Evolutionary conservation across 2,329 filamentous ascomycete genomes (phyloP).

Genomic region (Intubia oerlemansii): DNA sequence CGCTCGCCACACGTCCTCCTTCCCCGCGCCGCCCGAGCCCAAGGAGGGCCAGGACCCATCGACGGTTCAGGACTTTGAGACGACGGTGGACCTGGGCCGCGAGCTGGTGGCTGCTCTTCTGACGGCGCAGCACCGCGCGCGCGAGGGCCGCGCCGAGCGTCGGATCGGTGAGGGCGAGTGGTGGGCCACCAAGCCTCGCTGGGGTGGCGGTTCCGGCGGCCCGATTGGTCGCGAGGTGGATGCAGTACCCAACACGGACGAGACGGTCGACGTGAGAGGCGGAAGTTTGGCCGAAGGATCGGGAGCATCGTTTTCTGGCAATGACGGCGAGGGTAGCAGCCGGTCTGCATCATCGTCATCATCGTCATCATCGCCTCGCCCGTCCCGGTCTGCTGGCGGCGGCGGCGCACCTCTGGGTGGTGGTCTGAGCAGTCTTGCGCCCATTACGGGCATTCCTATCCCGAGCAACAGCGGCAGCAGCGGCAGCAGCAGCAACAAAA

Average conservation of each 20-base stretch:
- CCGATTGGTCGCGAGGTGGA: slow-evolving; percentile 41
- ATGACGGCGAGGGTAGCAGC: background rate
- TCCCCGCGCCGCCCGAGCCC: slow-evolving; percentile 12
- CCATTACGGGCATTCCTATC: too few species aligned
- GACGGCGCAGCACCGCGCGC: slow-evolving; percentile 40
- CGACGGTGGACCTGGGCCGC: slow-evolving; percentile 37
- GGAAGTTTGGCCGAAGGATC: too few species aligned
- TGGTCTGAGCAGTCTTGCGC: too few species aligned
- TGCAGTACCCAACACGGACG: slow-evolving; percentile 13
- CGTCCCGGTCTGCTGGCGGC: background rate
- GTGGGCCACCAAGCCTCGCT: slow-evolving; percentile 39
- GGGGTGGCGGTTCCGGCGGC: slow-evolving; percentile 41
- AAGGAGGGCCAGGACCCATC: background rate
- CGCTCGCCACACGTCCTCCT: slow-evolving; percentile 30
- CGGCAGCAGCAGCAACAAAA: slow-evolving; percentile 15
- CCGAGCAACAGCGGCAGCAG: background rate
- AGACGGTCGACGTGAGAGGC: slow-evolving; percentile 13
- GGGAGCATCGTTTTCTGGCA: too few species aligned
- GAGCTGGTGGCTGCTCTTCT: slow-evolving; percentile 38
- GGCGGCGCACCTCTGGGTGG: too few species aligned
- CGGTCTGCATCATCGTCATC: background rate
- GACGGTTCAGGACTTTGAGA: slow-evolving; percentile 19
- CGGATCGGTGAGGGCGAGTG: slow-evolving; percentile 35
- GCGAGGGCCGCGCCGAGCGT: slow-evolving; percentile 32
- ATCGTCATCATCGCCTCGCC: background rate